These are phyloP conservation scores for Plasmodiophora brassicae DNA, from an alignment of 208 protist genomes.

Conservation along the genomic window DNA sequence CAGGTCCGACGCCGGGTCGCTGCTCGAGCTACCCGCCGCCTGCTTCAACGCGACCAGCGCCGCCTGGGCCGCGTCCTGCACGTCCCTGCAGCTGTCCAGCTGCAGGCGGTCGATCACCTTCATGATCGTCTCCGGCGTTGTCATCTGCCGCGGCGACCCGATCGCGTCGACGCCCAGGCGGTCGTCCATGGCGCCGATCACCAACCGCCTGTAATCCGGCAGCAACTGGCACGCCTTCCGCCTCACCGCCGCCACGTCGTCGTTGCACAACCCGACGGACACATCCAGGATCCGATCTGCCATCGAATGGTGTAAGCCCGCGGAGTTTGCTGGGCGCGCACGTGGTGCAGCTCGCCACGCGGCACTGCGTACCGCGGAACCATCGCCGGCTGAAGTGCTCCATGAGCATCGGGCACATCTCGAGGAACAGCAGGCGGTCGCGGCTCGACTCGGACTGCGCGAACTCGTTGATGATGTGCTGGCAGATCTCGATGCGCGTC, in stretches of 20 bases:
- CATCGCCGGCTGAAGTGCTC: slow-evolving; percentile 13
- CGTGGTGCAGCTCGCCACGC: neutral
- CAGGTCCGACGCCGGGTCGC: neutral
- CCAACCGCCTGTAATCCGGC: no score
- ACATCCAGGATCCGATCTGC: neutral
- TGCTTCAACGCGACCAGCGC: neutral
- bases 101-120: neutral
- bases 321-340: no score
- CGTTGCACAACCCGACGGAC: neutral
- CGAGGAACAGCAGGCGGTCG: slow-evolving; percentile 32
- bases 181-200: slow-evolving; percentile 1
- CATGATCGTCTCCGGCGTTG: neutral
- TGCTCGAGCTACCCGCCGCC: neutral
- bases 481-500: slow-evolving; percentile 18
- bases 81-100: neutral
- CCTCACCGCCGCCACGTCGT: neutral
- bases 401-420: neutral
- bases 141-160: neutral
- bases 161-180: neutral
- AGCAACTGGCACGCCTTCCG: neutral
- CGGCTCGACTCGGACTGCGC: neutral
- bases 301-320: no score
- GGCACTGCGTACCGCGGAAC: neutral
- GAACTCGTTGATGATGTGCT: slow-evolving; percentile 27
- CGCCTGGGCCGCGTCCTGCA: neutral